phyloP scores from a whole-genome alignment of 2,329 filamentous ascomycete genomes.

The Graphilbum sp. region DNA sequence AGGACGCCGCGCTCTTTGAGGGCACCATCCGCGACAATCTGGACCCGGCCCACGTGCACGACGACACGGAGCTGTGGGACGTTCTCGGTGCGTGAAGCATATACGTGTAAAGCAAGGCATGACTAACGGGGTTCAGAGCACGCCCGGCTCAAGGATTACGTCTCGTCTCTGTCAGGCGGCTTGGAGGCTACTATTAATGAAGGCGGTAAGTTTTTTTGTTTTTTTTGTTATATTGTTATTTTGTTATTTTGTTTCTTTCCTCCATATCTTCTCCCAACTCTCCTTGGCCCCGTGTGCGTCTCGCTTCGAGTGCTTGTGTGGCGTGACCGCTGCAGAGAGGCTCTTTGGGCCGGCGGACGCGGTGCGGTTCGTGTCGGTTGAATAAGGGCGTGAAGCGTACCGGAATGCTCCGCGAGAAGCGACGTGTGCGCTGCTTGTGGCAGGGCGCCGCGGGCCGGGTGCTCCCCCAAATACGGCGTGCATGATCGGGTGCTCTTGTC shows the following conservation, averaged over 20 bases:
- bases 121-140: too few species aligned
- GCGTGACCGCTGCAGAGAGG: too few species aligned
- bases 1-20: slow-evolving; percentile 83
- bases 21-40: slow-evolving; percentile 71
- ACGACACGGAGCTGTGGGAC: slow-evolving; percentile 95
- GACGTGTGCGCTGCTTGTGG: too few species aligned
- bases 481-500: too few species aligned
- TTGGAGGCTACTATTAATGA: slow-evolving; percentile 84
- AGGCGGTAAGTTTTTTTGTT: slow-evolving; percentile 51
- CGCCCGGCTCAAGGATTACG: slow-evolving; percentile 81
- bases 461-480: too few species aligned
- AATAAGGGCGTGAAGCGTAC: too few species aligned
- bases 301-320: too few species aligned
- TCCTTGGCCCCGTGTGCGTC: not conserved
- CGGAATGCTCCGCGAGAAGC: too few species aligned
- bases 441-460: too few species aligned
- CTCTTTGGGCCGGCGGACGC: too few species aligned
- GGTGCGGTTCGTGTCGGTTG: too few species aligned
- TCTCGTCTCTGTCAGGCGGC: slow-evolving; percentile 71
- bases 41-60: slow-evolving; percentile 85
- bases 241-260: not conserved
- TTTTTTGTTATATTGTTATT: not conserved
- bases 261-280: not conserved
- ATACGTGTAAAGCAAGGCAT: too few species aligned
- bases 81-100: slow-evolving; percentile 76